Percentiles rank a stretch among this genome's conserved stretches.
Evolutionary conservation across 169 alveolate genomes (phyloP).

Genomic region (Cryptosporidium tyzzeri): DNA sequence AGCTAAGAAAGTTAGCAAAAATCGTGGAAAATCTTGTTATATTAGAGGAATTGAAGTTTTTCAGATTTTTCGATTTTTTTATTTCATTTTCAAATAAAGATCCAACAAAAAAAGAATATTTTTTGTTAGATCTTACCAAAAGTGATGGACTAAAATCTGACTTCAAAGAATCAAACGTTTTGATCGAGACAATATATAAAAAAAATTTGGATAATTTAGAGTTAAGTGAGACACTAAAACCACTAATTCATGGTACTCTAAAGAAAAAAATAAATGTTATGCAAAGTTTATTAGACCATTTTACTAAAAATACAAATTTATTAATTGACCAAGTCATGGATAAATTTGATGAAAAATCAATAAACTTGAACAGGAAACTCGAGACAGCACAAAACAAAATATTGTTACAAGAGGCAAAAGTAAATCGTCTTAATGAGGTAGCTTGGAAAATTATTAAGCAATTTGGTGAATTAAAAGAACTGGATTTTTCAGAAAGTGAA

Average conservation of each 20-base stretch:
- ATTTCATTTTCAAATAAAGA: slow-evolving; percentile 13
- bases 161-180: not conserved
- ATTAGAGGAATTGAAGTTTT: slow-evolving; percentile 40
- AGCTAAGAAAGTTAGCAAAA: slow-evolving; percentile 36
- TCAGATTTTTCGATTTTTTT: slow-evolving; percentile 50
- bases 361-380: slow-evolving; percentile 21
- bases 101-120: slow-evolving; percentile 10
- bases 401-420: slow-evolving; percentile 55
- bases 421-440: slow-evolving; percentile 49
- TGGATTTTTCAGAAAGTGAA: slow-evolving; percentile 37
- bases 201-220: not conserved
- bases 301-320: slow-evolving; percentile 43
- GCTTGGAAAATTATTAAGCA: slow-evolving; percentile 65
- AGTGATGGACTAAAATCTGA: not conserved
- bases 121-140: slow-evolving; percentile 15
- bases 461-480: not conserved
- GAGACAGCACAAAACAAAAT: slow-evolving; percentile 30
- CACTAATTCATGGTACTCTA: slow-evolving; percentile 14
- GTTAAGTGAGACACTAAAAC: slow-evolving; percentile 6
- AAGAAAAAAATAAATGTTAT: slow-evolving; percentile 42
- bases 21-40: slow-evolving; percentile 25
- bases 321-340: slow-evolving; percentile 46
- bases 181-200: not conserved
- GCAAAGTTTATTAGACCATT: slow-evolving; percentile 48
- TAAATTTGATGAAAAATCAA: slow-evolving; percentile 60